Base-by-base conservation (phyloP, 352 stramenopile genomes). In the Phytophthora rubi region DNA sequence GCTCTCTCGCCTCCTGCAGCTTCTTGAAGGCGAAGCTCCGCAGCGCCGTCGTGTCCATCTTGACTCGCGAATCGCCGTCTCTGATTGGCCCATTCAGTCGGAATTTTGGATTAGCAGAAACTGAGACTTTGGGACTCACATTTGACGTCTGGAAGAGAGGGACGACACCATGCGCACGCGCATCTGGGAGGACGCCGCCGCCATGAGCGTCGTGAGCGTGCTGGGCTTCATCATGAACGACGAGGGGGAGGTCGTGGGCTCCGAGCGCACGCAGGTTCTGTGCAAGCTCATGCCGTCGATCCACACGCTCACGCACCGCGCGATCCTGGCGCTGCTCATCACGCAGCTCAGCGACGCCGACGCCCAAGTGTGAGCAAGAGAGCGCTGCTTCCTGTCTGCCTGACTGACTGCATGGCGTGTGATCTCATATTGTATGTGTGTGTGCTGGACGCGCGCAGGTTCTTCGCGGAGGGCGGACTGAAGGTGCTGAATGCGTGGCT, bases 271-370 rank as follows among this genome's bases (percentile, higher is more conserved):
- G 57, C 78, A 91, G 68, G 80, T 93, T 63, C 76, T 93, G 37
- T 92, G 85, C 74, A 89, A 91, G 62, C 86, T 94, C 75, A 89
- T 94, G 86, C 83, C 86, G 49, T 93, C 83, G 45, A 93, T 94
- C 68, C 83, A 93, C 75, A 94, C 86, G 70, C 62, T 83, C 44
- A 84, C 86, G 52, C 86, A 94, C 68, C 86, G 86, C 70, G 86
- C 83, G 13, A 91, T 93, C 47, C 75, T 94, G 57, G 85, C 82
- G 45, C 87, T 94, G 76, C 80, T 94, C 49, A 71, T 94, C 52
- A 73, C 76, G 32, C 79, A 82, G 42, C 82, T 94, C 68, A 89
- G 75, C 75, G 83, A 91, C 69, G 76, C 76, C 56, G 86, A 94
- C 71, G 76, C 76, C 42, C 82, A 90, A 68, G 88, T 82, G 83